Evolutionary conservation across 306 rosid species (phyloP).

Genomic region (Cicer pinnatifidum): DNA sequence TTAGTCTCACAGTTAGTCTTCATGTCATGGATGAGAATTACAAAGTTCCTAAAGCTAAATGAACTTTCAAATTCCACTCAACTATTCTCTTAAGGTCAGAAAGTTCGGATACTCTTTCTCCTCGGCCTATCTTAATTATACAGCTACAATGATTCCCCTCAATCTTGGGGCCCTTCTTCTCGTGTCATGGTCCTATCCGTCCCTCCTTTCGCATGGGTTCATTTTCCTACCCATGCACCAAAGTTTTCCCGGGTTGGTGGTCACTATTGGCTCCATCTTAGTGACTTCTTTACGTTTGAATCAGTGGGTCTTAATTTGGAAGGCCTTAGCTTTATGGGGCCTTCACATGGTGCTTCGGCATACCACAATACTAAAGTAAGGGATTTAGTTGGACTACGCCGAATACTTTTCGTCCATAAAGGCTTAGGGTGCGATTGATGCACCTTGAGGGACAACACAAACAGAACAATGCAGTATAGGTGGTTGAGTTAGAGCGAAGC

Average conservation of each 20-base stretch:
- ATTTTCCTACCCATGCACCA: background rate
- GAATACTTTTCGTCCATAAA: background rate
- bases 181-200: no score
- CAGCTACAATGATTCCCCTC: no score
- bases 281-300: background rate
- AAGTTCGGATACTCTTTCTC: no score
- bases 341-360: background rate
- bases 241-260: background rate
- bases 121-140: no score
- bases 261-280: background rate
- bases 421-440: constrained; percentile 15
- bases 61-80: no score
- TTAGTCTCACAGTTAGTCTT: background rate
- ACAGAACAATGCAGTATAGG: background rate
- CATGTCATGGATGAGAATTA: no score
- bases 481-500: background rate
- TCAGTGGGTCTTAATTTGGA: background rate
- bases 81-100: no score
- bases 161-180: no score
- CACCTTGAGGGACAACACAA: constrained; percentile 1
- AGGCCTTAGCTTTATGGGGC: constrained; percentile 1
- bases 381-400: constrained; percentile 3
- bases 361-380: background rate
- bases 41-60: no score
- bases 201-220: background rate